phyloP scores from a whole-genome alignment of 306 rosid genomes.

The Casuarina equisetifolia region DNA sequence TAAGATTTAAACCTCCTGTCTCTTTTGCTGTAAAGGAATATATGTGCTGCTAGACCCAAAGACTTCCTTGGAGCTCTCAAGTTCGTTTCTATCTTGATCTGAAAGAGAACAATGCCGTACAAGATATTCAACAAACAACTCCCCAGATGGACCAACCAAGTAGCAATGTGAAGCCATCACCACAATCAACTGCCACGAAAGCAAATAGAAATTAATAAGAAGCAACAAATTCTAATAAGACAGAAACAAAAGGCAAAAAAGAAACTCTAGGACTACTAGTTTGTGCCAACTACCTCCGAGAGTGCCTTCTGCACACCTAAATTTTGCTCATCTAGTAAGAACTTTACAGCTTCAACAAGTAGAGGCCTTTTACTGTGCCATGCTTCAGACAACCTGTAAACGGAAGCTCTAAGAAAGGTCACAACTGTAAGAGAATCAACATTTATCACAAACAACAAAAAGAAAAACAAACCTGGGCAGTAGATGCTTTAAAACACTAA shows the following conservation, averaged over 20 bases:
- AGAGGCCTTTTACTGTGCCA: conserved; percentile 82
- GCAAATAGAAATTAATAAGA: conserved; percentile 7
- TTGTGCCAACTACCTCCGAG: conserved; percentile 61
- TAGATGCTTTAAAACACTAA: conserved; percentile 87
- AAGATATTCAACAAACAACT: conserved; percentile 85
- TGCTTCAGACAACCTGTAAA: conserved; percentile 78
- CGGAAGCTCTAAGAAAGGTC: conserved; percentile 26
- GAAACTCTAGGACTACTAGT: conserved; percentile 8
- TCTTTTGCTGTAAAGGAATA: conserved; percentile 50
- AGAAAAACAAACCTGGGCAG: conserved; percentile 69
- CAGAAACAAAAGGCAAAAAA: conserved; percentile 4
- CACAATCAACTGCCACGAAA: conserved; percentile 75
- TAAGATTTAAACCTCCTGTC: conserved; percentile 63
- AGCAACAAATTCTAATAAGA: conserved; percentile 6
- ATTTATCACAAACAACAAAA: conserved; percentile 19
- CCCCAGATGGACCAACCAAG: conserved; percentile 93
- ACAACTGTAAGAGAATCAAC: conserved; percentile 32
- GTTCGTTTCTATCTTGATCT: conserved; percentile 47
- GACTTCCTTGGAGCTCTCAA: conserved; percentile 47
- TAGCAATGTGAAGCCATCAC: conserved; percentile 98
- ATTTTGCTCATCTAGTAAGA: conserved; percentile 75
- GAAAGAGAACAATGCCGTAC: conserved; percentile 81
- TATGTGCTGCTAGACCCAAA: conserved; percentile 32
- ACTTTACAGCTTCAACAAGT: conserved; percentile 77
- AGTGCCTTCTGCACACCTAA: conserved; percentile 78